A percentile compares a stretch with the other conserved stretches of the same genome.
phyloP scores from a whole-genome alignment of 306 rosid genomes.

The Castanopsis chinensis region DNA sequence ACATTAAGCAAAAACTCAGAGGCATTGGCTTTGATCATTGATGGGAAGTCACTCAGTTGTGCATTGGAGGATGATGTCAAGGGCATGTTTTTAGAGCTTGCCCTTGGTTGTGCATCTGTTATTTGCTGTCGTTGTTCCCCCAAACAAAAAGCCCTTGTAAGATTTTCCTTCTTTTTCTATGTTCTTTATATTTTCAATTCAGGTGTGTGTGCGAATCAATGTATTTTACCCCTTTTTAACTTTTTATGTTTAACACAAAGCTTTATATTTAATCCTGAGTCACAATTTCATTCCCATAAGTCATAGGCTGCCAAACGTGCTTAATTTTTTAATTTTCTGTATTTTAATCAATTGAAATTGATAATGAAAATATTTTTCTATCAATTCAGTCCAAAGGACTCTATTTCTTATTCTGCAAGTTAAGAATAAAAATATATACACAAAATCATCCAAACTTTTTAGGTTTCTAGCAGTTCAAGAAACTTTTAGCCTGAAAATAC shows the following conservation, averaged over 20 bases:
- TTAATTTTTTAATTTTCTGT: background rate
- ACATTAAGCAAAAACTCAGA: slow-evolving; percentile 39
- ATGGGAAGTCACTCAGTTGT: slow-evolving; percentile 85
- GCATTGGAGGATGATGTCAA: slow-evolving; percentile 82
- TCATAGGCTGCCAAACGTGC: background rate
- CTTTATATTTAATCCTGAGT: background rate
- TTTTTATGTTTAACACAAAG: too few species aligned
- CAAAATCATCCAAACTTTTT: background rate
- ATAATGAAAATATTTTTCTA: background rate
- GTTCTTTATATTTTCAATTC: background rate
- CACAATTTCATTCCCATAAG: too few species aligned
- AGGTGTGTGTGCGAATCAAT: background rate
- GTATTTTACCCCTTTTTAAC: background rate
- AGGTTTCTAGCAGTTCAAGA: background rate
- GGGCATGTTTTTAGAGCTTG: slow-evolving; percentile 79
- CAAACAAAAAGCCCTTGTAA: slow-evolving; percentile 95
- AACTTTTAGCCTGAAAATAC: background rate
- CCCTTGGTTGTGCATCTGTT: slow-evolving; percentile 91
- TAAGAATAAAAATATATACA: background rate
- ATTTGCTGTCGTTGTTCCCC: slow-evolving; percentile 99
- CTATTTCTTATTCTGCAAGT: background rate
- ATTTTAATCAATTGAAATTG: background rate
- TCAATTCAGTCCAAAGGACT: background rate
- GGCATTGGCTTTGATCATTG: slow-evolving; percentile 91
- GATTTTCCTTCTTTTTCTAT: slow-evolving; percentile 10